Evolutionary conservation across 192 early-diverging fungal species (phyloP), one percentile per base, ranked within the genome.

Genomic region (Backusella psychrophila): DNA sequence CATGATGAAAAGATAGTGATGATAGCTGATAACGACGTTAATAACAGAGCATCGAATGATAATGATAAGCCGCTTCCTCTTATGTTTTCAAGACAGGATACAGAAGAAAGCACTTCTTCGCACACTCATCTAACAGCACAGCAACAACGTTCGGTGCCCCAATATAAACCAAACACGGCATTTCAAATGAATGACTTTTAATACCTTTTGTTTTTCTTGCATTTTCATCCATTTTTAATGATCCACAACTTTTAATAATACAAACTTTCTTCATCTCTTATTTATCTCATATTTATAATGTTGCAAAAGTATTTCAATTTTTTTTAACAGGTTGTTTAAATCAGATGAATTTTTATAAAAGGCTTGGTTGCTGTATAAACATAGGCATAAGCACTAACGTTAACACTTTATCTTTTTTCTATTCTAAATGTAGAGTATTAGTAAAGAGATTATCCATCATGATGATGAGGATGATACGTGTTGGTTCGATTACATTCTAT

Each of bases 181-280:
- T 35, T 69, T 69, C 68, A 69, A 36, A 69, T 69, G 68, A 35
- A 69, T 38, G 68, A 69, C 23, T 36, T 69, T 23, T 69, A 69
- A 69, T 19, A 38, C 7, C 3, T 38, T 35, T 69, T 33, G 19
- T 14, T 39, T 59, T 4, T 26, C 21, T 21, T 63, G 23, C 26
- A 26, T 29, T 14, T 14, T 3, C 56, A 29, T 63, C 9, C 3
- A 11, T 9, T 63, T 29, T 63, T 14, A 63, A 26, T 63, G 29
- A 63, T 29, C 6, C 56, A 63, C 12, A 63, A 12, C 11, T 14
- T 26, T 29, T 29, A 63, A 63, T 63, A 21, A 21, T 56, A 56
- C 21, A 56, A 56, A 9, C 21, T 33, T 33, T 53, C 4, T 53
- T 23, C 15, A 23, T 5, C 21, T 53, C n/a, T 4, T 21, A 53